Conservation (phyloP, 805 yeast species). For the Middelhovenomyces tepae region DNA sequence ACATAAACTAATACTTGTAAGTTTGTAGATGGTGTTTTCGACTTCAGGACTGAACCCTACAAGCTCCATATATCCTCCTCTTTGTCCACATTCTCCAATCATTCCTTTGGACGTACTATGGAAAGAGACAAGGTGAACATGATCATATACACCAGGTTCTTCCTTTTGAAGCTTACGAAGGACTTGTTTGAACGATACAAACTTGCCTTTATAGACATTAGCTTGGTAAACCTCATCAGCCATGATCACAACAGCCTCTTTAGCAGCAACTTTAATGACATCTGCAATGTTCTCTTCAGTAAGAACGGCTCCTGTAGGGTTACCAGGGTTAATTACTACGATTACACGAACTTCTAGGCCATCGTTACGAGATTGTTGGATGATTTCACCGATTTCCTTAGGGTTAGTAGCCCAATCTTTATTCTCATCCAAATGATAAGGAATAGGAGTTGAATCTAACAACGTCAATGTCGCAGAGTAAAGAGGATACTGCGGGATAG, state of each 20-base stretch:
- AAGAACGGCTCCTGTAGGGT: slow-evolving; percentile 91
- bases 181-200: slow-evolving; percentile 76
- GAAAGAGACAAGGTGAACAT: slow-evolving; percentile 83
- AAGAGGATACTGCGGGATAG: slow-evolving; percentile 96
- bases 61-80: slow-evolving; percentile 98
- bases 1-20: slow-evolving; percentile 86
- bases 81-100: slow-evolving; percentile 97
- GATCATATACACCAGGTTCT: slow-evolving; percentile 47
- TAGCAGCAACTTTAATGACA: slow-evolving; percentile 72
- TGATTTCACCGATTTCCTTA: slow-evolving; percentile 46
- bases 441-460: slow-evolving; percentile 72
- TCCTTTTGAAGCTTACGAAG: slow-evolving; percentile 51
- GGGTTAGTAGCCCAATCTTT: slow-evolving; percentile 80
- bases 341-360: slow-evolving; percentile 65
- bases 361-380: slow-evolving; percentile 38
- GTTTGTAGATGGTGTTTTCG: slow-evolving; percentile 61
- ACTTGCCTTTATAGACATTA: slow-evolving; percentile 74
- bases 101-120: slow-evolving; percentile 98
- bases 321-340: slow-evolving; percentile 96
- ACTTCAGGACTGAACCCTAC: slow-evolving; percentile 71
- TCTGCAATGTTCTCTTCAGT: slow-evolving; percentile 56
- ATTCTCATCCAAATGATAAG: slow-evolving; percentile 77
- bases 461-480: slow-evolving; percentile 92
- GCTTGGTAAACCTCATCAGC: slow-evolving; percentile 99
- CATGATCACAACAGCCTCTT: slow-evolving; percentile 72